Base-by-base conservation (phyloP, 2,329 filamentous ascomycete genomes). In the Phialophora expanda region DNA sequence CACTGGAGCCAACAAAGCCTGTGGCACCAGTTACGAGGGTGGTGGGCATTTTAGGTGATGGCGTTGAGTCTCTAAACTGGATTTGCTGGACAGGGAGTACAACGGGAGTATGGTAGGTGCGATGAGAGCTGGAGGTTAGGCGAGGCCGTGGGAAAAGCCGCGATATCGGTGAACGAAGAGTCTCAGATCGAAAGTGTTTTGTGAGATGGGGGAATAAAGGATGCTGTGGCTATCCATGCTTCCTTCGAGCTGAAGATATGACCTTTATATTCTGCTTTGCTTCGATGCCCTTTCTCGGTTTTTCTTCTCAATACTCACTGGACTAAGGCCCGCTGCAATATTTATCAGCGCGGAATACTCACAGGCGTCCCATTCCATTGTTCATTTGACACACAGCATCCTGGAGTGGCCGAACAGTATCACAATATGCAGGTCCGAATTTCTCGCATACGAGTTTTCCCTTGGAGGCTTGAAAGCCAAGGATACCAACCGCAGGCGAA, bases 11-110 rank as follows among this genome's bases (percentile, higher is more conserved):
- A 14, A 95, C 85, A 79, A 94, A 94, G 70, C 91, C 91, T 76
- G 91, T 93, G 76, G 91, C 91, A 73, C 91, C 91, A 71, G 93
- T 88, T 71, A 95, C 88, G 72, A 93, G 84, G 73, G 93, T 90
- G 70, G 85, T 87, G 75, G 66, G 56, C 66, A 67, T 67, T 12
- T 32, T 62, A 46, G n/a, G 17, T 20, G 20, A 12, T 20, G 17
- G 55, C 7, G n/a, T n/a, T 24, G 14, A 9, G 8, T 2, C 34
- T 22, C 17, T 32, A 1, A 12, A 34, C 26, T 30, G 26, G 28
- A n/a, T 28, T 17, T 5, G 17, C n/a, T 20, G 28, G 53, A 55
- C 11, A 5, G 17, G 14, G 48, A 3, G 8, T 26, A 22, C 48
- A 22, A 22, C 9, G 5, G 14, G 38, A 44, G 14, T 44, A n/a